These are phyloP conservation scores for Quercus dentata DNA, from an alignment of 306 rosid species.

Conservation along the genomic window DNA sequence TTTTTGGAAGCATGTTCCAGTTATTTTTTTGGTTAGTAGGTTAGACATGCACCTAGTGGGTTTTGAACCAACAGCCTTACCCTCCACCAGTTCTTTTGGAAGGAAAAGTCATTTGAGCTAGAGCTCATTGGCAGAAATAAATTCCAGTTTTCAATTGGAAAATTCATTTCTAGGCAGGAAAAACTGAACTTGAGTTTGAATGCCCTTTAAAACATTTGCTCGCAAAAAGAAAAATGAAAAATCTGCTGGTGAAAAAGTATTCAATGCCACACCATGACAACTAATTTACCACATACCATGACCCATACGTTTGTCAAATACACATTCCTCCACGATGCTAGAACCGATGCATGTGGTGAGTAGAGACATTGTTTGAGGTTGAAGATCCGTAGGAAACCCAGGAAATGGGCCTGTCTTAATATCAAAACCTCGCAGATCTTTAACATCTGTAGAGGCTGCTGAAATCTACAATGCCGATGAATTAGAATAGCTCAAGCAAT, in stretches of 20 bases:
- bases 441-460: slow-evolving; percentile 13
- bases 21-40: too few species aligned
- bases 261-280: not conserved
- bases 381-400: slow-evolving; percentile 37
- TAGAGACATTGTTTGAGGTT: slow-evolving; percentile 32
- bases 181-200: not conserved
- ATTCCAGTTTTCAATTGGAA: not conserved
- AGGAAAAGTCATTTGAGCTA: too few species aligned
- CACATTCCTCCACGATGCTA: slow-evolving; percentile 25
- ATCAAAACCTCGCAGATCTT: slow-evolving; percentile 16
- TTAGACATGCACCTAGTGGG: too few species aligned
- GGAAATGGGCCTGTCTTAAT: slow-evolving; percentile 31
- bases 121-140: not conserved
- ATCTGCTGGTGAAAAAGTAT: not conserved
- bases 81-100: too few species aligned
- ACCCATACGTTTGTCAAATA: slow-evolving; percentile 31
- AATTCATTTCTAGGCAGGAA: not conserved
- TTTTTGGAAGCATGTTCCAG: not conserved
- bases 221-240: not conserved
- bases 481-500: not conserved
- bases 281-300: slow-evolving; percentile 23
- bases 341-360: slow-evolving; percentile 29
- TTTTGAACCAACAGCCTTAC: too few species aligned
- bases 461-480: slow-evolving; percentile 20
- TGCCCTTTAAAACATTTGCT: not conserved